Evolutionary conservation across 805 yeast species (phyloP).

Genomic region (Metschnikowia santaceciliae): DNA sequence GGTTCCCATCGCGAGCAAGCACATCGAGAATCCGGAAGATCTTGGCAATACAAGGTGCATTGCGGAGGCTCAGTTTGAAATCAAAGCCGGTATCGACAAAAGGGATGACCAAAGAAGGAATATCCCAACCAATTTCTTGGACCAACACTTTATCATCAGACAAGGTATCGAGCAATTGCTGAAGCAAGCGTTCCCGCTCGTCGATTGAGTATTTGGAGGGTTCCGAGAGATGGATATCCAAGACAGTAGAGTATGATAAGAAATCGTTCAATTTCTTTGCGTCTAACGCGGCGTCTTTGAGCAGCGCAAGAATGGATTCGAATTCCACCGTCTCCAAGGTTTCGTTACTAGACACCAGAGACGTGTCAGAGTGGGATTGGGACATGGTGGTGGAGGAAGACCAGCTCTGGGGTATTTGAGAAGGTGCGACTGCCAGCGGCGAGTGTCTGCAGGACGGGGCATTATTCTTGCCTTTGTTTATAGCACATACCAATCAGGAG

Average conservation of each 20-base stretch:
- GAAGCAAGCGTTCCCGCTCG: constrained; percentile 51
- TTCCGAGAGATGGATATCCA: constrained; percentile 57
- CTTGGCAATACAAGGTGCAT: constrained; percentile 36
- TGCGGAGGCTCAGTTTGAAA: constrained; percentile 26
- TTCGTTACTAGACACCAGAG: constrained; percentile 14
- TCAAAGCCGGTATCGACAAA: constrained; percentile 43
- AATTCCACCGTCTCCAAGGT: constrained; percentile 18
- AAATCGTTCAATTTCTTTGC: constrained; percentile 52
- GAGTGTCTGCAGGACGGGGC: background rate
- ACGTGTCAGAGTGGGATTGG: constrained; percentile 9
- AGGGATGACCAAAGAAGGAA: constrained; percentile 64
- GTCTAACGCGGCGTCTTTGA: constrained; percentile 31
- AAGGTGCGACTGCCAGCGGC: constrained; percentile 1
- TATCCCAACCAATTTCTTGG: constrained; percentile 83
- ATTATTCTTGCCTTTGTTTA: background rate
- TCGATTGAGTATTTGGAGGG: constrained; percentile 42
- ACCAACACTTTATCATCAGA: constrained; percentile 45
- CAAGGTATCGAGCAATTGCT: constrained; percentile 42
- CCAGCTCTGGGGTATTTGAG: background rate
- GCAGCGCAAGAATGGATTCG: constrained; percentile 24
- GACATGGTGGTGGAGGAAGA: constrained; percentile 9
- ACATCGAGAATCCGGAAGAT: constrained; percentile 54
- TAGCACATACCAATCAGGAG: no score
- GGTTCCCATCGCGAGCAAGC: constrained; percentile 67
- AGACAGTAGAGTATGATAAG: constrained; percentile 65